These are phyloP conservation scores for Aspergillus sclerotioniger DNA, from an alignment of 495 filamentous ascomycete genomes.

Conservation along the genomic window DNA sequence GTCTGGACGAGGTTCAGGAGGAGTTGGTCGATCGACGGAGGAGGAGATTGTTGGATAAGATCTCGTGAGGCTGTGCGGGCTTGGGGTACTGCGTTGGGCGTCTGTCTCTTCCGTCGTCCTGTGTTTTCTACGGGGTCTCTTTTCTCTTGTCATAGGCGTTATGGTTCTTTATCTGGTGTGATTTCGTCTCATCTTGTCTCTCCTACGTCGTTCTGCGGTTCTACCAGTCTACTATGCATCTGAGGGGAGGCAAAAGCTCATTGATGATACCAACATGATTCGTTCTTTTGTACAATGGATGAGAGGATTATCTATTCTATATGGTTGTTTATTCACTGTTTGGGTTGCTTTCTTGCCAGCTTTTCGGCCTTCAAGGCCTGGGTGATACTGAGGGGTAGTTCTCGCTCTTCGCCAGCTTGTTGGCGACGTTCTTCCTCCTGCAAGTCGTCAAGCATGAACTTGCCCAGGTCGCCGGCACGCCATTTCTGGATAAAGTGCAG, in stretches of 20 bases:
- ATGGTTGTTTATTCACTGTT: slow-evolving; percentile 17
- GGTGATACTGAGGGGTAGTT: slow-evolving; percentile 38
- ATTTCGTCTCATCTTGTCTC: not conserved
- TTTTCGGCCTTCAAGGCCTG: slow-evolving; percentile 43
- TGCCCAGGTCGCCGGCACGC: slow-evolving; percentile 72
- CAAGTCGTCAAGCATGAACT: slow-evolving; percentile 78
- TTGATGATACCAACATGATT: slow-evolving; percentile 24
- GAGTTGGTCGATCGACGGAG: slow-evolving; percentile 87
- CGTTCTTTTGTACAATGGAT: slow-evolving; percentile 24
- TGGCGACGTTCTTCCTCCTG: slow-evolving; percentile 49
- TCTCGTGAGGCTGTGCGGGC: slow-evolving; percentile 47
- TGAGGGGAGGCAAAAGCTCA: slow-evolving; percentile 12
- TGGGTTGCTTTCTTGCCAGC: slow-evolving; percentile 30
- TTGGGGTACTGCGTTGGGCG: slow-evolving; percentile 5
- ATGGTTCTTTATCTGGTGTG: not conserved
- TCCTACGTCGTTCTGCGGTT: not conserved
- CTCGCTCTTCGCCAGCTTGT: slow-evolving; percentile 40
- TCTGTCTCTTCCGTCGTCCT: slow-evolving; percentile 16
- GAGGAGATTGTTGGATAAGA: slow-evolving; percentile 75
- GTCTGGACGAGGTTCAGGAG: slow-evolving; percentile 84
- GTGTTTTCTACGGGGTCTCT: slow-evolving; percentile 20
- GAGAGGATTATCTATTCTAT: slow-evolving; percentile 3
- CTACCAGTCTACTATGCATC: slow-evolving; percentile 8
- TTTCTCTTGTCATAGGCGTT: slow-evolving; percentile 9
- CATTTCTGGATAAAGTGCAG: slow-evolving; percentile 83